Evolutionary conservation across 129 eudicot genomes (phyloP).

Genomic region (Saussurea involucrata): DNA sequence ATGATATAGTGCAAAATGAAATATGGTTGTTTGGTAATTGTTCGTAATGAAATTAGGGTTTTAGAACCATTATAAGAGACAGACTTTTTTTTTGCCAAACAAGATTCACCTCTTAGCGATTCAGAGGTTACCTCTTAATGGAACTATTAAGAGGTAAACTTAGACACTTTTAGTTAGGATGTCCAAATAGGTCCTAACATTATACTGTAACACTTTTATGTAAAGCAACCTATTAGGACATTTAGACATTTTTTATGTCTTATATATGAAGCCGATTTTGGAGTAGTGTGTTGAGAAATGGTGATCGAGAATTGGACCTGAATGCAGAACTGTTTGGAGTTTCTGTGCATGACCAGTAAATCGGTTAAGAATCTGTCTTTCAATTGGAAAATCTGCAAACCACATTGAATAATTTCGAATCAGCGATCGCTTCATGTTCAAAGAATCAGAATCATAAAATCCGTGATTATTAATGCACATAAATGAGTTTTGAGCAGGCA

Average conservation of each 20-base stretch:
- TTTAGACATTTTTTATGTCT: neutral
- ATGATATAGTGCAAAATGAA: too few relatives aligned
- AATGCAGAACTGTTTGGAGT: neutral
- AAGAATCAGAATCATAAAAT: neutral
- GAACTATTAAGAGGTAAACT: too few relatives aligned
- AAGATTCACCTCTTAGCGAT: too few relatives aligned
- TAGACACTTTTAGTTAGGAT: neutral
- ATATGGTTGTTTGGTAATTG: too few relatives aligned
- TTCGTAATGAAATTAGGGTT: too few relatives aligned
- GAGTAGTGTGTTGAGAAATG: neutral
- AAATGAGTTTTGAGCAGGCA: neutral
- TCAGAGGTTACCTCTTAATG: too few relatives aligned
- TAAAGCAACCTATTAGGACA: neutral
- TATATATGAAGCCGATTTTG: neutral
- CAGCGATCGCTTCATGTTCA: neutral
- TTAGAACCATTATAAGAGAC: too few relatives aligned
- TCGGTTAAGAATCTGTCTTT: neutral
- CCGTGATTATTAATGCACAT: neutral
- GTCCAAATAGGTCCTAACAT: neutral
- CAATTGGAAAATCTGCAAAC: constrained; percentile 12
- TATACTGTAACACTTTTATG: neutral
- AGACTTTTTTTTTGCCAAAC: too few relatives aligned
- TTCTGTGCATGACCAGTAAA: neutral
- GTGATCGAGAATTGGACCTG: constrained; percentile 17
- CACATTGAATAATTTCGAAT: constrained; percentile 5